These are phyloP conservation scores for Huntiella moniliformis DNA, from an alignment of 2,329 filamentous ascomycete genomes.

Conservation along the genomic window DNA sequence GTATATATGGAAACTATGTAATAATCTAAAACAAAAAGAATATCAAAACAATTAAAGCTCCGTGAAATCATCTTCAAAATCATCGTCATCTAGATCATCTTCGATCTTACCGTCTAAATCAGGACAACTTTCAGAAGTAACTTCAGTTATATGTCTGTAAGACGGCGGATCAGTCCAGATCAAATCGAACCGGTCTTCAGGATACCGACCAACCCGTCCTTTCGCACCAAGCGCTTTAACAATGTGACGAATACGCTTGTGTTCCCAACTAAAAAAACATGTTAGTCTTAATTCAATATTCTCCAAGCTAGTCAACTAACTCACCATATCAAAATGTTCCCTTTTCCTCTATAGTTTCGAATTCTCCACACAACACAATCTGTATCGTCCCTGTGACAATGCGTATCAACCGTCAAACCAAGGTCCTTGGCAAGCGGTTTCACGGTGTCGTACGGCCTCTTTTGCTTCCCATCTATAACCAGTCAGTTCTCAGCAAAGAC, in stretches of 20 bases:
- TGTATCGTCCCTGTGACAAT: slow-evolving; percentile 35
- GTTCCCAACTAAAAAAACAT: slow-evolving; percentile 32
- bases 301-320: slow-evolving; percentile 6
- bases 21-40: neutral
- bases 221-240: slow-evolving; percentile 30
- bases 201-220: slow-evolving; percentile 29
- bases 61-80: neutral
- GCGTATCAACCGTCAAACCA: slow-evolving; percentile 33
- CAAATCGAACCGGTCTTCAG: slow-evolving; percentile 29
- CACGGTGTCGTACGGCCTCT: slow-evolving; percentile 38
- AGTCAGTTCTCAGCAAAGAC: neutral
- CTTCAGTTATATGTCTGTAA: slow-evolving; percentile 26
- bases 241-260: slow-evolving; percentile 32
- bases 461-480: slow-evolving; percentile 27
- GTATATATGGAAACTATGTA: neutral
- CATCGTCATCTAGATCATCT: neutral
- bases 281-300: neutral
- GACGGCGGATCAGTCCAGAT: slow-evolving; percentile 38
- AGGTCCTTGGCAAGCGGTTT: slow-evolving; percentile 35
- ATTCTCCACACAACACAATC: slow-evolving; percentile 34
- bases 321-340: slow-evolving; percentile 40
- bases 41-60: neutral
- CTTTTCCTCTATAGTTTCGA: slow-evolving; percentile 25
- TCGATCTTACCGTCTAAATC: slow-evolving; percentile 1
- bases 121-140: slow-evolving; percentile 14